These are phyloP conservation scores for Seminavis robusta DNA, from an alignment of 108 stramenopile species.

Conservation along the genomic window DNA sequence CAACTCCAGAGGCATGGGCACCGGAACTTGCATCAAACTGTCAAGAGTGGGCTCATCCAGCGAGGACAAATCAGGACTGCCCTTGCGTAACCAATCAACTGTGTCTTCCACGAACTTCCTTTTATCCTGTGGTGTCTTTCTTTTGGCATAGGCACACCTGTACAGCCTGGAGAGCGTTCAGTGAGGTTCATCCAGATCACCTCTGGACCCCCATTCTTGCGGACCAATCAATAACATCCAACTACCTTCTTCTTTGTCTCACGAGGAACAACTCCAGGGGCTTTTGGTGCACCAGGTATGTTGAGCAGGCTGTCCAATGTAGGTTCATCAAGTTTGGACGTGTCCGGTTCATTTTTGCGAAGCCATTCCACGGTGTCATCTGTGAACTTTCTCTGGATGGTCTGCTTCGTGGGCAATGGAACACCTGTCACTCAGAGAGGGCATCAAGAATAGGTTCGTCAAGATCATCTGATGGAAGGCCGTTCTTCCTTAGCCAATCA, in stretches of 20 bases:
- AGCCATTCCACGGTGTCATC: slow-evolving; percentile 1
- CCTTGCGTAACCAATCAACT: slow-evolving; percentile 2
- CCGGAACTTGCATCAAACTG: background rate
- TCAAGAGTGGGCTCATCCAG: slow-evolving; percentile 8
- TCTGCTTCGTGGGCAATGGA: background rate
- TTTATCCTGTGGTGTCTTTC: background rate
- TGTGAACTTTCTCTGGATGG: background rate
- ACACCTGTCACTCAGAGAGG: background rate
- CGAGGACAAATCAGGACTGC: background rate
- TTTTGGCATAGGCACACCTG: background rate
- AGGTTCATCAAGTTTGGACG: background rate
- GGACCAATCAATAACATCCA: slow-evolving; percentile 6
- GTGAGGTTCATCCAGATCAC: slow-evolving; percentile 5
- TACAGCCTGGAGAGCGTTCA: background rate
- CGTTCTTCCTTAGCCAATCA: background rate
- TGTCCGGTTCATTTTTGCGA: background rate
- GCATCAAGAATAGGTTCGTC: background rate
- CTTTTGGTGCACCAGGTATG: background rate
- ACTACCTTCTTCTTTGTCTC: slow-evolving; percentile 3
- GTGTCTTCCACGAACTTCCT: background rate
- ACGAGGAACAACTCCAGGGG: background rate
- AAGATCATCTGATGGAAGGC: background rate
- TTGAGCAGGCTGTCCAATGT: background rate
- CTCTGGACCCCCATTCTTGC: slow-evolving; percentile 6
- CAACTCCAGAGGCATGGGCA: background rate